phyloP scores from a whole-genome alignment of 805 yeast species.

The Schwanniomyces vanrijiae region DNA sequence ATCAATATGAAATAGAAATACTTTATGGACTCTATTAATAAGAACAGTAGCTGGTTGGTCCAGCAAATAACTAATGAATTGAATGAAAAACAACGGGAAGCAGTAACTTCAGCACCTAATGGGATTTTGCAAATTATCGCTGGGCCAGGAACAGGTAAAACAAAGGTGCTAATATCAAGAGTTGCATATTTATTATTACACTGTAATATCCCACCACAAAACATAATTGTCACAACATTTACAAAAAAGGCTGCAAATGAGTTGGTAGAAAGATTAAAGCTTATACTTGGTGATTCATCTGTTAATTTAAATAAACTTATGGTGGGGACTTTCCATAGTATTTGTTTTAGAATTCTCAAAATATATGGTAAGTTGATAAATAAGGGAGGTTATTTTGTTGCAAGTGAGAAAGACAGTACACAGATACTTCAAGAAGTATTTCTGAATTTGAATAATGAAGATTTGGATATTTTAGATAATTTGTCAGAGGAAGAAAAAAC shows the following conservation, averaged over 20 bases:
- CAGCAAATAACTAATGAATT: constrained; percentile 12
- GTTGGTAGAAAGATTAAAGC: constrained; percentile 62
- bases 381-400: constrained; percentile 47
- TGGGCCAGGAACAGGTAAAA: constrained; percentile 73
- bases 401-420: constrained; percentile 62
- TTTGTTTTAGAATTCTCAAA: constrained; percentile 63
- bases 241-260: constrained; percentile 92
- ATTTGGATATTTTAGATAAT: constrained; percentile 12
- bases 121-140: constrained; percentile 52
- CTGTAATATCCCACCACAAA: constrained; percentile 54
- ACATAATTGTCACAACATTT: constrained; percentile 84
- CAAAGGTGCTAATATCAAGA: constrained; percentile 76
- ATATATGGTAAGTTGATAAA: constrained; percentile 55
- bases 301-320: constrained; percentile 47
- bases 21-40: constrained; percentile 1
- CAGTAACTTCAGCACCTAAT: constrained; percentile 41
- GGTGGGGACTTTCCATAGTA: constrained; percentile 89
- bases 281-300: constrained; percentile 30
- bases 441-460: constrained; percentile 17
- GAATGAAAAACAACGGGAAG: constrained; percentile 42
- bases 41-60: neutral
- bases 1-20: neutral
- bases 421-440: constrained; percentile 47
- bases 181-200: constrained; percentile 67
- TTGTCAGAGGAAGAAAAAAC: constrained; percentile 13